phyloP scores from a whole-genome alignment of 148 eudicot genomes.

The Heliosperma pusillum region DNA sequence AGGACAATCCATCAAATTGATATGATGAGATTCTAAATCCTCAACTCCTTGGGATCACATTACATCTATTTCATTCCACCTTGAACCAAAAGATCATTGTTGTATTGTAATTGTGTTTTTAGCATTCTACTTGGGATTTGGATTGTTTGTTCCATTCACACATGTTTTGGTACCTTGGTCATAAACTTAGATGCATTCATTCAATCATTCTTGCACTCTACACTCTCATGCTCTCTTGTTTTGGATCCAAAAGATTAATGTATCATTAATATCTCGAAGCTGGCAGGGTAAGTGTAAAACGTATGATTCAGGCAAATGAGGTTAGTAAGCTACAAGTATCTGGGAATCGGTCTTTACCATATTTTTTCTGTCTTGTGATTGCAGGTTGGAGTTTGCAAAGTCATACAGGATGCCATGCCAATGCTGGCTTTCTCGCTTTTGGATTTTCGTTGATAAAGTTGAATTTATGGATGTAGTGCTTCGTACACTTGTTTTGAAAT shows the following conservation, averaged over 20 bases:
- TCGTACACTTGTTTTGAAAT: slow-evolving; percentile 12
- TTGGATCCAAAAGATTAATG: background rate
- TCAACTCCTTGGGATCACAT: too few species aligned
- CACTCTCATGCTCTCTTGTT: background rate
- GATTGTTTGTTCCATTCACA: background rate
- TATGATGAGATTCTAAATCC: too few species aligned
- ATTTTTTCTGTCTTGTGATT: background rate
- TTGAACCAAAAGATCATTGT: too few species aligned
- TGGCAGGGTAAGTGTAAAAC: background rate
- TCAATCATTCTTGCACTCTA: background rate
- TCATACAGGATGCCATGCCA: background rate
- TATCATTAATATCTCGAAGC: background rate
- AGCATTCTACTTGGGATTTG: background rate
- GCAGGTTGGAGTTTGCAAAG: slow-evolving; percentile 10
- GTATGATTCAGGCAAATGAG: background rate
- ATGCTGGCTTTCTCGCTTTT: background rate
- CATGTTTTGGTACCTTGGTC: background rate
- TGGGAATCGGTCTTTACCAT: background rate
- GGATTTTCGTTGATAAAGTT: slow-evolving; percentile 10
- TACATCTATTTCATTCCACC: too few species aligned
- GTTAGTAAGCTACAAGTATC: background rate
- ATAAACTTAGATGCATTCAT: background rate
- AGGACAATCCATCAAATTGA: too few species aligned
- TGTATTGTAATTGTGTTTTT: too few species aligned
- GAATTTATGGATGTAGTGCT: slow-evolving; percentile 1